Evolutionary conservation across 805 yeast species (phyloP), one percentile per base, ranked within the genome.

Genomic region (Metschnikowia arizonensis): DNA sequence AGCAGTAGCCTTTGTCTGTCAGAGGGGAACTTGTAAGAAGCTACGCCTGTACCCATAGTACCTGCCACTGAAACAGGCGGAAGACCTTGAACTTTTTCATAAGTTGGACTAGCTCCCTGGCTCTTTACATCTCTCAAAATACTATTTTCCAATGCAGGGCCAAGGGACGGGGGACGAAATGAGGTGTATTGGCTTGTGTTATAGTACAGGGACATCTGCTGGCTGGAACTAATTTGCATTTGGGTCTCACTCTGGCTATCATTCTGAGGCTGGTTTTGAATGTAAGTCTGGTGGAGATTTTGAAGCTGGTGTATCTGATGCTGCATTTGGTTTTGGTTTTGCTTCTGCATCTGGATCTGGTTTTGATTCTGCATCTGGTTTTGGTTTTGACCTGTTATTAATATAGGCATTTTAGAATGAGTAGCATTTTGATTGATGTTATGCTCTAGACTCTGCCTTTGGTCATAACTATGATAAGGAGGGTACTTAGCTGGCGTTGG

Each of bases 1-100:
- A 48, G 43, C 23, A 38, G 33, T 23, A 42, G 44, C n/a, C 26
- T 38, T 15, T 24, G 48, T 21, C 36, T 31, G 5, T 40, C 43
- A 11, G 42, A 15, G 17, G 42, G 42, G 23, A 39, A 39, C 42
- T 39, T 39, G 23, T 39, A 39, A 17, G 42, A 11, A 19, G 25
- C 40, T 9, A 15, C 5, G 8, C n/a, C 29, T 5, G 29, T 5
- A 14, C n/a, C n/a, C 28, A 21, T 12, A 19, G 18, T 14, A 14
- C 8, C 19, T 19, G 18, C 25, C 33, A 26, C 10, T 25, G 23
- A 11, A 17, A 14, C n/a, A 6, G 33, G 19, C 5, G 25, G 18
- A n/a, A 17, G n/a, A 19, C 4, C 12, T 26, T 28, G 40, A n/a
- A 18, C 2, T 17, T 12, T 37, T 15, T 37, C 33, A 10, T 18